Base-by-base conservation (phyloP, 148 eudicot species). In the Rhododendron vialii region DNA sequence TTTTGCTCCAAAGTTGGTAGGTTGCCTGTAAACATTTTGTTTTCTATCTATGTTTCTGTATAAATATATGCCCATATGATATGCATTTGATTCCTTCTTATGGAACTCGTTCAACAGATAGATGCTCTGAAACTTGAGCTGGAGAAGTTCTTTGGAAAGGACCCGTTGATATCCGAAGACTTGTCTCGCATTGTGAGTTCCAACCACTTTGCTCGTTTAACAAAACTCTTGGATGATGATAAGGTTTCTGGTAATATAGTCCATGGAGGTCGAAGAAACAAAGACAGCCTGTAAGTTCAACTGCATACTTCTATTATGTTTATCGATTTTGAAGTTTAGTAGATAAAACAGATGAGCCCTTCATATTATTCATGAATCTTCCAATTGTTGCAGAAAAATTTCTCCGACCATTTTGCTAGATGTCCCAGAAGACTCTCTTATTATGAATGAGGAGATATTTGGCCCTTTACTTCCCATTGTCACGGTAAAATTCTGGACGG, bases 391-490 rank as follows among this genome's bases (percentile, higher is more conserved):
- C 93, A 94, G 96, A 83, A 89, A 84, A 85, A 94, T 94, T 82
- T 87, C 94, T 87, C 96, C 96, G 11, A 93, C 96, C 8, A 81
- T 94, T 86, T 84, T 94, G 86, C 84, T 93, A 83, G 94, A 92
- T 92, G 93, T 79, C 77, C 95, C 96, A 41, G 89, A 88, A 85
- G 96, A 93, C 78, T 89, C 95, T 81, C 82, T 88, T 83, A 88
- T 94, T 63, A 93, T 94, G 96, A 91, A 81, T 55, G 96, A 94
- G 86, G 96, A 94, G 87, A 93, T 94, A 81, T 94, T 94, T 83
- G 96, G 96, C 63, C 96, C 96, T 79, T 84, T 94, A 88, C 95
- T 94, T 89, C 93, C 95, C 48, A 93, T 94, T 87, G 24, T 94
- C 81, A 93, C 93, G 88, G 96, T 94, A 92, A 84, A 81, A 48